Evolutionary conservation across 2,329 filamentous ascomycete genomes (phyloP), one percentile per base, ranked within the genome.

Genomic region (Alternaria sp.): DNA sequence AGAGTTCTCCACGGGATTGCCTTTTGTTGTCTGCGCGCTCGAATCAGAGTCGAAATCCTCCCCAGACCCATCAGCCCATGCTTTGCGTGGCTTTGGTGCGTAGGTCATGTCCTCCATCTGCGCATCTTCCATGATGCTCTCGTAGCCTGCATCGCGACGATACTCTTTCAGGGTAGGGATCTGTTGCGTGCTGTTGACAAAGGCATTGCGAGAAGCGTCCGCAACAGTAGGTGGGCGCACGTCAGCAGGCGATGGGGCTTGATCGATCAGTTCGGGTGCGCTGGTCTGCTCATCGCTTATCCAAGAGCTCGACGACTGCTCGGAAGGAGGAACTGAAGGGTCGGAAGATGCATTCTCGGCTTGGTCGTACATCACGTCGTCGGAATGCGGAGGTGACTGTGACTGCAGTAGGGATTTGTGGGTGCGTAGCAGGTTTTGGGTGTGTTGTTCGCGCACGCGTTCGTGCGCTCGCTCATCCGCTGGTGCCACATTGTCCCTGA

Each of bases 141-240:
- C 64, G 20, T 58, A 53, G 1, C 59, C 44, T 15, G 58, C n/a
- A 28, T 65, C 51, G 41, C 45, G 67, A 15, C 54, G 46, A 41
- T 66, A 67, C 10, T 74, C 73, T 41, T 66, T 63, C 12, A 80
- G 55, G 5, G 77, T 81, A 6, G 79, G 79, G 10, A 80, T 69
- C 21, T 78, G 78, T 55, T 83, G 79, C 4, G 80, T 80, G 62
- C 81, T 82, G 69, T 83, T 83, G 63, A 81, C 77, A 47, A 82
- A 80, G 18, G 80, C 77, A 68, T 74, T 82, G 14, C 73, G 74
- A 18, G 78, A 80, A 26, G 79, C 74, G 30, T 81, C 77, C 11
- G 68, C 56, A 8, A 76, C 66, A 5, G 72, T 71, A 14, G 60
- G 50, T 41, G 68, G 69, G 12, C 55, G 58, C 28, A 60, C 33